Conservation (phyloP, 345 rosid genomes). For the Toxicodendron radicans region DNA sequence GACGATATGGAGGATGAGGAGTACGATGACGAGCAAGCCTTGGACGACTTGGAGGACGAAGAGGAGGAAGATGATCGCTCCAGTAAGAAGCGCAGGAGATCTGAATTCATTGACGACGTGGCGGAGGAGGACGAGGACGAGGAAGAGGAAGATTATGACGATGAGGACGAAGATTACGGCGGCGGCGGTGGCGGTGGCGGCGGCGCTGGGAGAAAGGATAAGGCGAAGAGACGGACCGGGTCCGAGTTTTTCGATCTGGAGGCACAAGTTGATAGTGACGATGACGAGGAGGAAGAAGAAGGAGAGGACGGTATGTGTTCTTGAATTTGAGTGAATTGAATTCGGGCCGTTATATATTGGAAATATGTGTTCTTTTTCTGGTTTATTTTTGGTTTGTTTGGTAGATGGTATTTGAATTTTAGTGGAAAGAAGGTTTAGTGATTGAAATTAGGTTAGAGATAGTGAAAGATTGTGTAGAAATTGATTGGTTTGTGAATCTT, state of each 20-base stretch:
- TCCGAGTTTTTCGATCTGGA: conserved; percentile 57
- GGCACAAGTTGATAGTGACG: conserved; percentile 82
- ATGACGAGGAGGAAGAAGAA: conserved; percentile 86
- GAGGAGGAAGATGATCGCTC: conserved; percentile 34
- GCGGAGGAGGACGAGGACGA: conserved; percentile 88
- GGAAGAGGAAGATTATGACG: conserved; percentile 66
- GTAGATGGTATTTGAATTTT: neutral
- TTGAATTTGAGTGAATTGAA: too few species aligned
- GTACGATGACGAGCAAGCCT: conserved; percentile 38
- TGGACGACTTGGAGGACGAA: conserved; percentile 55
- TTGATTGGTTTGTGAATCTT: too few species aligned
- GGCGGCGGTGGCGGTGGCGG: conserved; percentile 42
- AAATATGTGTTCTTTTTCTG: neutral
- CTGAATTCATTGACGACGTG: conserved; percentile 74
- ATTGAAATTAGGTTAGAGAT: conserved; percentile 1
- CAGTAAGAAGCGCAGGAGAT: conserved; percentile 68
- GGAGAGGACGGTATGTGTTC: conserved; percentile 67
- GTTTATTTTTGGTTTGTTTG: neutral
- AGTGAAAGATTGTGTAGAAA: too few species aligned
- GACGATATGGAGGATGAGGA: conserved; percentile 53
- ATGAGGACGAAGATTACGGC: conserved; percentile 56
- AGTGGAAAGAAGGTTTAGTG: neutral
- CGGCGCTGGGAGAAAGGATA: conserved; percentile 31
- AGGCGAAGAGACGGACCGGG: conserved; percentile 43
- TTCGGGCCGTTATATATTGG: neutral